A percentile compares a stretch with the other conserved stretches of the same genome.
phyloP scores from a whole-genome alignment of 2,329 filamentous ascomycete genomes.

The Neocucurbitaria cava region DNA sequence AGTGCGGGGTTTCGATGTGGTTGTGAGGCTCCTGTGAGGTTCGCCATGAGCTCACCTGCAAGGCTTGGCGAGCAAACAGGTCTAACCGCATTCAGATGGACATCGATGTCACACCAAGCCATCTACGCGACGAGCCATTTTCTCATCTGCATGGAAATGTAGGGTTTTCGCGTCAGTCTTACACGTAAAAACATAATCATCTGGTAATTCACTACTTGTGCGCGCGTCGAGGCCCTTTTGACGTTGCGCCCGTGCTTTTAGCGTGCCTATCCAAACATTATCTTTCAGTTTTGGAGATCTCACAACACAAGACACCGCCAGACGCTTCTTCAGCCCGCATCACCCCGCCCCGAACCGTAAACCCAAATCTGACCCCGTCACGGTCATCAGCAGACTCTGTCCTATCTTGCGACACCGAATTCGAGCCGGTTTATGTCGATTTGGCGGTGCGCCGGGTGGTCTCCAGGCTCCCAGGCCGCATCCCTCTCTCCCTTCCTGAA shows the following conservation, averaged over 20 bases:
- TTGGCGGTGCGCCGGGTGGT: slow-evolving; percentile 43
- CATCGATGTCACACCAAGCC: slow-evolving; percentile 8
- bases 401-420: slow-evolving; percentile 31
- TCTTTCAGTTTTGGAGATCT: slow-evolving; percentile 29
- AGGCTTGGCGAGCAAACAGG: slow-evolving; percentile 18
- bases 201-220: background rate
- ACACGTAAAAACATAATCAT: background rate
- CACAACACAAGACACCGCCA: slow-evolving; percentile 34
- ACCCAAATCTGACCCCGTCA: slow-evolving; percentile 40
- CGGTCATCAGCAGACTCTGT: slow-evolving; percentile 16
- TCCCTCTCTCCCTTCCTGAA: slow-evolving; percentile 36
- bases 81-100: slow-evolving; percentile 11
- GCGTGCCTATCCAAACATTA: slow-evolving; percentile 18
- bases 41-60: slow-evolving; percentile 38
- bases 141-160: slow-evolving; percentile 1
- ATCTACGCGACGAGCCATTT: slow-evolving; percentile 10
- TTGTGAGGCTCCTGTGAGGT: slow-evolving; percentile 30
- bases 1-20: slow-evolving; percentile 26
- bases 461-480: slow-evolving; percentile 35
- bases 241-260: slow-evolving; percentile 16
- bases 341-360: slow-evolving; percentile 34
- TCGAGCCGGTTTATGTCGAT: slow-evolving; percentile 36
- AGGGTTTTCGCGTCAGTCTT: background rate
- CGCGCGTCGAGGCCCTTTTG: slow-evolving; percentile 9
- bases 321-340: slow-evolving; percentile 29